Evolutionary conservation across 1,139 yeast species (phyloP), one percentile per base, ranked within the genome.

Genomic region (Candida tetrigidarum): DNA sequence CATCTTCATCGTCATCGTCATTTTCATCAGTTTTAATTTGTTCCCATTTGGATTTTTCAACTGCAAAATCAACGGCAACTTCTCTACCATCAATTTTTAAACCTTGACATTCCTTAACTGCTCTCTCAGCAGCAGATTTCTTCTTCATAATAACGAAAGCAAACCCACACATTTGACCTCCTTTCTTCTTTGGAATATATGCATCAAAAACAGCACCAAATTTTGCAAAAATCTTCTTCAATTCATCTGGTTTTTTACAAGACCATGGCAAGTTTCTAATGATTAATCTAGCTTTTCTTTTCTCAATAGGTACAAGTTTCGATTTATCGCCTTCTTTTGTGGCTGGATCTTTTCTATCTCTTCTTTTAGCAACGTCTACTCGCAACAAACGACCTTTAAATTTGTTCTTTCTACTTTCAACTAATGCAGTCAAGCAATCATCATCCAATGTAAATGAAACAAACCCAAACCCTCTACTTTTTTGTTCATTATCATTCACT

Each of bases 241-340:
- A 73, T 44, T 79, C 81, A 9, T 80, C 81, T 4, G 96, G 86
- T 50, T 86, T 84, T 63, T 93, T 83, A 41, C 95, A 84, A 8
- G 97, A 86, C 99, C 99, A 93, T 16, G 99, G 99, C 64, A 93
- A 78, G 63, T 93, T 93, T 62, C 99, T 80, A 40, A 93, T 75
- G 56, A 93, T 92, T 49, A 93, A 72, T 56, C 97, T 81, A 3
- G 97, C 93, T 56, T 84, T 78, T 64, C 95, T 81, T 60, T 84
- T 86, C 54, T 80, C 79, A 22, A 76, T 64, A 1, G 70, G 67
- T 4, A 56, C 60, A 7, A 57, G 57, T 12, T 22, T 22, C 11
- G 28, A 19, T 54, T 45, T 47, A 35, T 48, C 4, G 56, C 60
- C 6, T 57, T 57, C 9, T 16, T 25, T 15, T n/a, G n/a, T n/a